Base-by-base conservation (phyloP, 106 monocot species). In the Dendrobium catenatum region DNA sequence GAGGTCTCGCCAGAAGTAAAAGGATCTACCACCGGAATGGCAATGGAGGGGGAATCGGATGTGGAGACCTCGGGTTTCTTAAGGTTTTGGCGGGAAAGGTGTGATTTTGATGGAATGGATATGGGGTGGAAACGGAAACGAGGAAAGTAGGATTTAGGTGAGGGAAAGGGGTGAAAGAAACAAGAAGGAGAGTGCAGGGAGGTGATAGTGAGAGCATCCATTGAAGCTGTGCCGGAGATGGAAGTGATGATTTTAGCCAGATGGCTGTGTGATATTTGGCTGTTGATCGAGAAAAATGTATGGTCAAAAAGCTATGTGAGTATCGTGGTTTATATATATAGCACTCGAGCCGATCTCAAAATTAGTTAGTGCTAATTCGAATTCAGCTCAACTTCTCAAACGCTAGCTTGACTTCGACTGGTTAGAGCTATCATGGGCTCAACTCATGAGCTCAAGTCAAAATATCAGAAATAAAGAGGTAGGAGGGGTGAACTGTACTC, bases 151-250 rank as follows among this genome's bases (percentile, higher is more conserved):
- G 43, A 19, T 44, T 44, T 42, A 5, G 43, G 44, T 7, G 42
- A 41, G 43, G 44, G n/a, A 44, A 10, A 1, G 20, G 17, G 10
- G 43, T 0, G 43, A 41, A n/a, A 19, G 74, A 72, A 33, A 37
- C 37, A 16, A 29, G 74, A 75, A 20, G 43, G 16, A 16, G 51
- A 51, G 15, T 10, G 13, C 20, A 75, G 9, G 42, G 43, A 17
- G 8, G 43, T 5, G 20, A 75, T n/a, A 75, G 44, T 43, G 44
- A 75, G 74, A 44, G 74, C 41, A n/a, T 75, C 74, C 74, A 75
- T 75, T 19, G 42, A 75, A 5, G 17, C 37, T 29, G 51, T 13
- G 2, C 7, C 16, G 16, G 37, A 37, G 3, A 9, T 40, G 72
- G 58, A 17, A 58, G 58, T 19, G 18, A 19, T 58, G 58, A 58